Percentiles rank a stretch among this genome's conserved stretches.
Conservation (phyloP, 1,284 basidiomycete species). For the Bjerkandera adusta region DNA sequence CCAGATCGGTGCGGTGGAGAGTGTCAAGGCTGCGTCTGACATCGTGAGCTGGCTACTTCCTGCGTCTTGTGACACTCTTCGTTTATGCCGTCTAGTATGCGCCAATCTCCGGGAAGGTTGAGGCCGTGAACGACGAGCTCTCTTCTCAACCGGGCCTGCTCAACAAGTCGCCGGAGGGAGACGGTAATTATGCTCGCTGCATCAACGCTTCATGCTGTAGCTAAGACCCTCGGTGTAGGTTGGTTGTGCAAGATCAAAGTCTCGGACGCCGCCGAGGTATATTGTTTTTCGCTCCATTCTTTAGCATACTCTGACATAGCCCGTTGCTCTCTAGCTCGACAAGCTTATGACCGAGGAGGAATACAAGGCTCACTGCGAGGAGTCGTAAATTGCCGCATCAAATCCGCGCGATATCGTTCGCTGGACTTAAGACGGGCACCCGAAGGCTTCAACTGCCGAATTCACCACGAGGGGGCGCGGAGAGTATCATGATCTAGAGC, state of each 20-base stretch:
- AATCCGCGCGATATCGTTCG: too few species aligned
- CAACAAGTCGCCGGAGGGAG: slow-evolving; percentile 86
- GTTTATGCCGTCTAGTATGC: slow-evolving; percentile 62
- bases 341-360: slow-evolving; percentile 72
- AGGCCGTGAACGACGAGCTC: slow-evolving; percentile 79
- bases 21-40: slow-evolving; percentile 97
- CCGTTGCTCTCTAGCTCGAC: slow-evolving; percentile 71
- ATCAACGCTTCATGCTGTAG: background rate
- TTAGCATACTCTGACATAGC: too few species aligned
- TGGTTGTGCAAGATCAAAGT: slow-evolving; percentile 96
- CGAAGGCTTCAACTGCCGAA: slow-evolving; percentile 37
- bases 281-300: slow-evolving; percentile 17
- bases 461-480: background rate
- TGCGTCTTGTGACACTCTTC: slow-evolving; percentile 2
- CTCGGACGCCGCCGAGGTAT: slow-evolving; percentile 72
- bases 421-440: slow-evolving; percentile 4
- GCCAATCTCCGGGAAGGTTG: slow-evolving; percentile 84
- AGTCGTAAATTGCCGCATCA: slow-evolving; percentile 28
- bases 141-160: slow-evolving; percentile 75
- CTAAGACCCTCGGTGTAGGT: slow-evolving; percentile 45
- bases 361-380: slow-evolving; percentile 76
- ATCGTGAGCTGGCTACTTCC: slow-evolving; percentile 54
- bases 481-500: slow-evolving; percentile 12
- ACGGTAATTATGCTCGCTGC: slow-evolving; percentile 55
- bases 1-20: slow-evolving; percentile 94